Conservation (phyloP, 257 asterid species). For the Orobanche coerulescens region DNA sequence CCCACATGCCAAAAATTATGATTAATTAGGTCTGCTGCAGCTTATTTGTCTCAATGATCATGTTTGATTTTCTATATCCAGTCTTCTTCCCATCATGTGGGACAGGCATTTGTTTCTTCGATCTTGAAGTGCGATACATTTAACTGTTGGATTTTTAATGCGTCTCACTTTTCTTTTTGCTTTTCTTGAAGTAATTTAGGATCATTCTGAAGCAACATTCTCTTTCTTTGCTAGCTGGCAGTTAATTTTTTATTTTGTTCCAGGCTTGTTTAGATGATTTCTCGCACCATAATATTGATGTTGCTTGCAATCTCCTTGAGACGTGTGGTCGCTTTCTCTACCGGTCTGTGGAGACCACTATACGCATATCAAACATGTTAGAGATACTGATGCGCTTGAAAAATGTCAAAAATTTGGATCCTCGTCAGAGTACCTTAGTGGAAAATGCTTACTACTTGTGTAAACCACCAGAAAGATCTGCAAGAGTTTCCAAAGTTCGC, state of each 20-base stretch:
- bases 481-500: constrained; percentile 91
- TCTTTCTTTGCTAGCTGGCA: constrained; percentile 13
- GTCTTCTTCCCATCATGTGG: constrained; percentile 20
- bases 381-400: constrained; percentile 96
- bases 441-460: constrained; percentile 98
- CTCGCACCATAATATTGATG: constrained; percentile 93
- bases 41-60: constrained; percentile 6
- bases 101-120: background rate
- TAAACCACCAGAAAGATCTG: constrained; percentile 99
- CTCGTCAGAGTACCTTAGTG: constrained; percentile 91
- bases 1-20: background rate
- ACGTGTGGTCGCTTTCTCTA: constrained; percentile 97
- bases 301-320: constrained; percentile 98
- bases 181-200: constrained; percentile 17
- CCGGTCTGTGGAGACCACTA: constrained; percentile 88
- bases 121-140: background rate
- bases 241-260: constrained; percentile 24
- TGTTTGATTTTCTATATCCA: constrained; percentile 10
- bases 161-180: constrained; percentile 11
- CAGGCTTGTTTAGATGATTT: constrained; percentile 98
- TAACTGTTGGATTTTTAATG: constrained; percentile 1
- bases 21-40: constrained; percentile 5
- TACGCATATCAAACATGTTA: constrained; percentile 97
- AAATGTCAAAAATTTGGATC: constrained; percentile 96
- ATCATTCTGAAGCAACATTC: constrained; percentile 3